These are phyloP conservation scores for Linderniella brevidens DNA, from an alignment of 257 asterid species.

Conservation along the genomic window DNA sequence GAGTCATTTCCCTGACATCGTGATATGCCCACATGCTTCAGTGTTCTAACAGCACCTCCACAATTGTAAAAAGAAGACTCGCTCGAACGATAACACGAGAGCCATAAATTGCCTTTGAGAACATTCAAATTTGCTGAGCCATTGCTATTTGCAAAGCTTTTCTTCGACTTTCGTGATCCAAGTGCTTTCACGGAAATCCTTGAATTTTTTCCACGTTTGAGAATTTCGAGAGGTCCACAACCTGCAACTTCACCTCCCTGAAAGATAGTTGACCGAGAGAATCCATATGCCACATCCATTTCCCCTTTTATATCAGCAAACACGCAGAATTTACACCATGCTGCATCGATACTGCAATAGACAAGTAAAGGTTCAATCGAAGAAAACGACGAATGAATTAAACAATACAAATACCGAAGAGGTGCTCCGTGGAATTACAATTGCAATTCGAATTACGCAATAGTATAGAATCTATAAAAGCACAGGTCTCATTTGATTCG, in stretches of 20 bases:
- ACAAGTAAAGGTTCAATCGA: background rate
- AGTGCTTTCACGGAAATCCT: conserved; percentile 12
- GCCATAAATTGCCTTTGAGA: conserved; percentile 15
- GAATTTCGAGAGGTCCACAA: conserved; percentile 12
- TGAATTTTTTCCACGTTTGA: conserved; percentile 19
- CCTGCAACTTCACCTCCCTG: conserved; percentile 19
- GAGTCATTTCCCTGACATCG: conserved; percentile 88
- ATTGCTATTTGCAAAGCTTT: conserved; percentile 7
- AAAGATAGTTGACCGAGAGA: conserved; percentile 26
- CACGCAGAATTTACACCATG: background rate
- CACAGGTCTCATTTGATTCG: too few species aligned
- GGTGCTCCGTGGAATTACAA: too few species aligned
- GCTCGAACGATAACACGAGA: conserved; percentile 13
- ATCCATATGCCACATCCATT: conserved; percentile 30
- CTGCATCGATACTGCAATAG: background rate
- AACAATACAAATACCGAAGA: too few species aligned
- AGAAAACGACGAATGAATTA: too few species aligned
- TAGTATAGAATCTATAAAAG: too few species aligned
- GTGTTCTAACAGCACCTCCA: conserved; percentile 15
- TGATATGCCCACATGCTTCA: conserved; percentile 18
- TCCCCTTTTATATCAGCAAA: conserved; percentile 10
- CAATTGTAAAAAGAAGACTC: conserved; percentile 16
- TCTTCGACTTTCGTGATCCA: conserved; percentile 22
- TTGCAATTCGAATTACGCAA: too few species aligned
- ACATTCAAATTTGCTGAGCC: conserved; percentile 14